Evolutionary conservation across 2,329 filamentous ascomycete genomes (phyloP).

Genomic region (Aspergillus quadricinctus): DNA sequence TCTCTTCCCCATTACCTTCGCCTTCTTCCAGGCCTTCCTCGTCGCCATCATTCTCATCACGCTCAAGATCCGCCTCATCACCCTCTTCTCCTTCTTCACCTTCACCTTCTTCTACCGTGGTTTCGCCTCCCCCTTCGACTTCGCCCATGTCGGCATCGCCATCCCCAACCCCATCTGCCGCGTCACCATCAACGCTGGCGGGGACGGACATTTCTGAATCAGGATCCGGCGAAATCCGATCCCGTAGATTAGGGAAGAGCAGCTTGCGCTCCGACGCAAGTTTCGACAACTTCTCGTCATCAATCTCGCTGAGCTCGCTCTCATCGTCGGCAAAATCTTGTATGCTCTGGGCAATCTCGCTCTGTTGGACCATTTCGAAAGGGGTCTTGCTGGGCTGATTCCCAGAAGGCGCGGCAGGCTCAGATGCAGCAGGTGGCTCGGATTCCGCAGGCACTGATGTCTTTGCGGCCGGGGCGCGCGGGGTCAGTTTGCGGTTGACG

Average conservation of each 20-base stretch:
- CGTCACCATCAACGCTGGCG: slow-evolving; percentile 18
- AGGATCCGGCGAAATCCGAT: slow-evolving; percentile 19
- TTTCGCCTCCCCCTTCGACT: slow-evolving; percentile 18
- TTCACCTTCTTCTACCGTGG: slow-evolving; percentile 9
- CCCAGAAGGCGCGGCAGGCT: slow-evolving; percentile 42
- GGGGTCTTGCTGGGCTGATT: slow-evolving; percentile 30
- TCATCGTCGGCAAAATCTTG: slow-evolving; percentile 66
- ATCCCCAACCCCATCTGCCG: slow-evolving; percentile 16
- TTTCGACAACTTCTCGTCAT: slow-evolving; percentile 31
- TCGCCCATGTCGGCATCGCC: slow-evolving; percentile 19
- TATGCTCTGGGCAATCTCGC: slow-evolving; percentile 56
- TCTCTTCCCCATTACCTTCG: slow-evolving; percentile 8
- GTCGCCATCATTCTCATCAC: slow-evolving; percentile 9
- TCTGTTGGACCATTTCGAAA: slow-evolving; percentile 39
- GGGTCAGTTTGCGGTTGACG: slow-evolving; percentile 36
- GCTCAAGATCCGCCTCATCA: slow-evolving; percentile 11
- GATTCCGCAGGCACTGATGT: slow-evolving; percentile 18
- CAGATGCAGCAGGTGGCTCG: slow-evolving; percentile 17
- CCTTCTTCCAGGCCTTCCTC: slow-evolving; percentile 2
- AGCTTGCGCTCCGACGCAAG: slow-evolving; percentile 19
- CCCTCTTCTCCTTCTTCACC: slow-evolving; percentile 14
- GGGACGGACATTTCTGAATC: slow-evolving; percentile 23
- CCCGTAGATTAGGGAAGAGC: slow-evolving; percentile 23
- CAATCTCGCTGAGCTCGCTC: slow-evolving; percentile 63
- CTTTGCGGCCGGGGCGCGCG: slow-evolving; percentile 25